These are phyloP conservation scores for Diaporthe sp. DNA, from an alignment of 2,329 filamentous ascomycete species.

Conservation along the genomic window DNA sequence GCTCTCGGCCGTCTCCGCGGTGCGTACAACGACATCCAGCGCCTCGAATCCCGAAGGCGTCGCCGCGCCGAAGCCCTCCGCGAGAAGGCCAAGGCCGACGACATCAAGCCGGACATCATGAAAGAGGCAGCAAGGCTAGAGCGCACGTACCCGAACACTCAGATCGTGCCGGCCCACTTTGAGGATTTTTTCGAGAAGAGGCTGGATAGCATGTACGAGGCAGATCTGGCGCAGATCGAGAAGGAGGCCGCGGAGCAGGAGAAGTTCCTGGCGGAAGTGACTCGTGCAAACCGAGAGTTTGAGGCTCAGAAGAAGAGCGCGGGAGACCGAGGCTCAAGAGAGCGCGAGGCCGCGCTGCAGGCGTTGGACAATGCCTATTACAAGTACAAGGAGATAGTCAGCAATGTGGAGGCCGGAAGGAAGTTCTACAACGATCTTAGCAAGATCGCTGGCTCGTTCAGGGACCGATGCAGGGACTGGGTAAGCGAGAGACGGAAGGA, in stretches of 20 bases:
- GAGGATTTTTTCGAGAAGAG: conserved; percentile 90
- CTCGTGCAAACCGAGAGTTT: conserved; percentile 84
- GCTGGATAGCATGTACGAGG: conserved; percentile 81
- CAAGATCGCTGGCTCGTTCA: conserved; percentile 85
- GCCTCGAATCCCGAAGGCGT: conserved; percentile 84
- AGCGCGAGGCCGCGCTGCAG: conserved; percentile 90
- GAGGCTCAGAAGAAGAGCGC: conserved; percentile 77
- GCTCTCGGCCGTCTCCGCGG: conserved; percentile 83
- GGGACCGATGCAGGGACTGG: conserved; percentile 83
- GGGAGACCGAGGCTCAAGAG: conserved; percentile 72
- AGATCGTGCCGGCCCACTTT: conserved; percentile 90
- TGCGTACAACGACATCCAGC: conserved; percentile 86
- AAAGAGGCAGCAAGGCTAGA: conserved; percentile 88
- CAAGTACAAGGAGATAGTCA: conserved; percentile 96
- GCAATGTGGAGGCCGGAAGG: conserved; percentile 88
- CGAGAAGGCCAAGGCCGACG: conserved; percentile 86
- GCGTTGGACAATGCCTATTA: conserved; percentile 91
- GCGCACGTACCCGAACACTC: conserved; percentile 86
- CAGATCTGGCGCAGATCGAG: conserved; percentile 78
- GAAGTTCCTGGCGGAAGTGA: conserved; percentile 76
- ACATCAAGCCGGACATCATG: conserved; percentile 88
- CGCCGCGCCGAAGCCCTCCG: conserved; percentile 84
- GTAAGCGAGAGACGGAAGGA: conserved; percentile 86
- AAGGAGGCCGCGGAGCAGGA: conserved; percentile 85
- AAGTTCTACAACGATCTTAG: conserved; percentile 98